These are phyloP conservation scores for Phyllosticta citribraziliensis DNA, from an alignment of 2,329 filamentous ascomycete species.

Conservation along the genomic window DNA sequence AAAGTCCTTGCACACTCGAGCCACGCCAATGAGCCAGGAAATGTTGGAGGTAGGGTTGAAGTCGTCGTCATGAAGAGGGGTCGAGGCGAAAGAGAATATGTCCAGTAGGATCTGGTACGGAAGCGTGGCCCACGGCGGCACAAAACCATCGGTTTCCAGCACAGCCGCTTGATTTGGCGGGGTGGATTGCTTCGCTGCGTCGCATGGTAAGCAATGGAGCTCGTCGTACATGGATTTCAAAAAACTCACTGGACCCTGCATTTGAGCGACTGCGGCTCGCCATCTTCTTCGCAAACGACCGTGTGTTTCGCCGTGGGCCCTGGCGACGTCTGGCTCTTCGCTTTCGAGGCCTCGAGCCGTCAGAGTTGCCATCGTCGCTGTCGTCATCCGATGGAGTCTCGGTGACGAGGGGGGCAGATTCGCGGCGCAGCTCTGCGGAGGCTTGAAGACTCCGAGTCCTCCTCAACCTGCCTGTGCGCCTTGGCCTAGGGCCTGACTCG, in stretches of 20 bases:
- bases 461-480: not conserved
- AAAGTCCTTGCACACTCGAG: slow-evolving; percentile 52
- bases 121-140: slow-evolving; percentile 50
- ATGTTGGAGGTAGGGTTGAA: slow-evolving; percentile 35
- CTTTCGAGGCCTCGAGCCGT: not conserved
- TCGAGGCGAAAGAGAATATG: slow-evolving; percentile 59
- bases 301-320: not conserved
- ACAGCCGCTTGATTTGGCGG: not conserved
- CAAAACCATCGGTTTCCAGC: slow-evolving; percentile 21
- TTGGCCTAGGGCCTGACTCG: not conserved
- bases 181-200: not conserved
- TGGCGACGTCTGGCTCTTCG: not conserved
- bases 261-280: not conserved
- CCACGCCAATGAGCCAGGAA: slow-evolving; percentile 56
- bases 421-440: slow-evolving; percentile 2
- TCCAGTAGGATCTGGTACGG: slow-evolving; percentile 60
- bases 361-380: not conserved
- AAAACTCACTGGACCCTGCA: not conserved
- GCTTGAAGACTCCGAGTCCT: not conserved
- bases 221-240: not conserved
- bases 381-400: slow-evolving; percentile 2
- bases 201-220: not conserved
- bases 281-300: not conserved
- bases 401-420: not conserved
- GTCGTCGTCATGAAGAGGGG: slow-evolving; percentile 43